Evolutionary conservation across 2,329 filamentous ascomycete species (phyloP).

Genomic region (Zarea fungicola): DNA sequence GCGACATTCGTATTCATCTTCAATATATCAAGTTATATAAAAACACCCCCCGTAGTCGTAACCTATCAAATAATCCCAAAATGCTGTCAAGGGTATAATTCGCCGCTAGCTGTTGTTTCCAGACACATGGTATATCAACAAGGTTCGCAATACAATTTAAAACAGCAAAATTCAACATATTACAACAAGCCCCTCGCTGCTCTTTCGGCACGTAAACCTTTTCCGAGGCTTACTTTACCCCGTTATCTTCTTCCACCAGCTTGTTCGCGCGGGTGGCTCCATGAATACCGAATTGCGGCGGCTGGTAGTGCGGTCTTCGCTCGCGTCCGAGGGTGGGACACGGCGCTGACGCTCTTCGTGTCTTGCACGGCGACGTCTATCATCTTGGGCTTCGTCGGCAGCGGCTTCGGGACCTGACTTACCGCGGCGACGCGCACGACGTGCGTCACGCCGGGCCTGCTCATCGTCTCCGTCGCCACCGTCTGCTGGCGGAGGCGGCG

Average conservation of each 20-base stretch:
- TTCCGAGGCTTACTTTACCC: too few relatives aligned
- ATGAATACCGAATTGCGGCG: conserved; percentile 7
- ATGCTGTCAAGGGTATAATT: not conserved
- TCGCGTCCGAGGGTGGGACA: conserved; percentile 10
- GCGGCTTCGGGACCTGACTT: conserved; percentile 34
- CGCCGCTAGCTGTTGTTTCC: not conserved
- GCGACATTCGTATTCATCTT: not conserved
- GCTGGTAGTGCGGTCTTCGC: conserved; percentile 5
- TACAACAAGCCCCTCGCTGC: not conserved
- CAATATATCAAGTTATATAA: not conserved
- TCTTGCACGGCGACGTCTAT: conserved; percentile 37
- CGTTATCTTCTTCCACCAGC: conserved; percentile 15
- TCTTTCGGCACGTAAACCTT: too few relatives aligned
- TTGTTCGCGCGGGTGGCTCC: conserved; percentile 10
- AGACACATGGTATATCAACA: not conserved
- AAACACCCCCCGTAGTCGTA: not conserved
- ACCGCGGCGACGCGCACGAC: conserved; percentile 40
- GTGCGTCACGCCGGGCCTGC: conserved; percentile 44
- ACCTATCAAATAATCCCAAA: not conserved
- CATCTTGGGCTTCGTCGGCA: conserved; percentile 40
- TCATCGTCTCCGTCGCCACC: conserved; percentile 38
- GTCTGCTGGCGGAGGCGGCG: conserved; percentile 50
- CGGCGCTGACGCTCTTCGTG: conserved; percentile 37
- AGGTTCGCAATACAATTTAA: conserved; percentile 10
- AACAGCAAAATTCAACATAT: not conserved